Percentiles rank a stretch among this genome's conserved stretches.
Conservation (phyloP, 257 asterid genomes). For the Lycium barbarum region DNA sequence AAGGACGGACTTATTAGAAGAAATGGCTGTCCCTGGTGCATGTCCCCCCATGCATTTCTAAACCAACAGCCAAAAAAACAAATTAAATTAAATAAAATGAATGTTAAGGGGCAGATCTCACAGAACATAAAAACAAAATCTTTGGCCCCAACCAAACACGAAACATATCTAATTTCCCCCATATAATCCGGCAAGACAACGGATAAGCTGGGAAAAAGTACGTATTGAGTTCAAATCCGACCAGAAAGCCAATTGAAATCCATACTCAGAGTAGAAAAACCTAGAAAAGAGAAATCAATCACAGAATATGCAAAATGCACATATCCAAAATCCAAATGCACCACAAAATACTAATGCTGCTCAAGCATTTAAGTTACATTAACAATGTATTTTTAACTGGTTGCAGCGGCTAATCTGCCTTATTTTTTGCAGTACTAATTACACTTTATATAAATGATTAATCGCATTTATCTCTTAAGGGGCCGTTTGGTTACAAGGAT, state of each 20-base stretch:
- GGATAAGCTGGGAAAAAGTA: constrained; percentile 45
- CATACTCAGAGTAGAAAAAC: constrained; percentile 41
- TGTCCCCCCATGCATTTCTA: constrained; percentile 8
- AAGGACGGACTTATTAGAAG: neutral
- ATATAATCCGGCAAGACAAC: constrained; percentile 44
- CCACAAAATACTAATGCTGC: constrained; percentile 17
- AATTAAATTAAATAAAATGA: neutral
- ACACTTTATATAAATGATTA: too few relatives aligned
- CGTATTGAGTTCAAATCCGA: constrained; percentile 32
- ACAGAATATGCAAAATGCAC: constrained; percentile 39
- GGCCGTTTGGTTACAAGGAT: neutral
- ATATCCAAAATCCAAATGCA: constrained; percentile 36
- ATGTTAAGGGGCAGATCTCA: neutral
- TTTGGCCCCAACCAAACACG: constrained; percentile 34
- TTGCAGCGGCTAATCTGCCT: neutral
- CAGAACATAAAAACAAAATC: constrained; percentile 22
- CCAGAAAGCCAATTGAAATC: constrained; percentile 37
- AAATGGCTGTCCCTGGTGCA: constrained; percentile 1
- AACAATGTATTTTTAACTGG: neutral
- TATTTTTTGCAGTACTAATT: neutral
- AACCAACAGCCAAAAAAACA: neutral
- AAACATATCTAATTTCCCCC: constrained; percentile 34
- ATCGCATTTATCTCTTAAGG: neutral
- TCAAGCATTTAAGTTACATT: neutral
- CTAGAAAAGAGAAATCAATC: constrained; percentile 31